Evolutionary conservation across 2,329 filamentous ascomycete species (phyloP).

Genomic region (Lasiodiplodia sp.): DNA sequence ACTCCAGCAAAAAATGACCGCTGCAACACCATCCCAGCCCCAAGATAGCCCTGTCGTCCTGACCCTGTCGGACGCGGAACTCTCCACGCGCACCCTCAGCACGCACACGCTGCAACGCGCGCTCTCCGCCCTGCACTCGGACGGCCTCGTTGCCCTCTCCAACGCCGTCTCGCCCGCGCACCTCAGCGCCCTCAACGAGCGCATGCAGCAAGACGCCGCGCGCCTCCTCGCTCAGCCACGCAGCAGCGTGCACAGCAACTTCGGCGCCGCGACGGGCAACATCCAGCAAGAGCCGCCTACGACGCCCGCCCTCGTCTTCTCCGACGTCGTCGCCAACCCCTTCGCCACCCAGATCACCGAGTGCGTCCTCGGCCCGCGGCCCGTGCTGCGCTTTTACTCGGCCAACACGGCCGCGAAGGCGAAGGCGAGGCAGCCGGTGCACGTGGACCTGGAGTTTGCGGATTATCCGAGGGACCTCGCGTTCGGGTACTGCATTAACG

Average conservation of each 20-base stretch:
- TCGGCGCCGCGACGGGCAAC: constrained; percentile 45
- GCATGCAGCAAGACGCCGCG: constrained; percentile 41
- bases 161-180: constrained; percentile 46
- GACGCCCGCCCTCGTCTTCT: constrained; percentile 44
- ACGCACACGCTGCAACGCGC: constrained; percentile 11
- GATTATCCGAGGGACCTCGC: constrained; percentile 58
- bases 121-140: constrained; percentile 39
- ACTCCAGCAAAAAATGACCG: background rate
- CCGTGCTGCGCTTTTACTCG: constrained; percentile 48
- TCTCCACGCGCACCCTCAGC: constrained; percentile 34
- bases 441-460: constrained; percentile 3
- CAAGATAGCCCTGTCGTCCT: background rate
- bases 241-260: constrained; percentile 39
- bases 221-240: constrained; percentile 40
- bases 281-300: constrained; percentile 52
- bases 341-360: constrained; percentile 37
- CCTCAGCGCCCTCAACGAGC: constrained; percentile 43
- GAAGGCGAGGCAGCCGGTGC: constrained; percentile 45
- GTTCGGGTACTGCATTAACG: constrained; percentile 64
- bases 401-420: constrained; percentile 52
- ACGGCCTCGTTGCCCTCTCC: constrained; percentile 49
- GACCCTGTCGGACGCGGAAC: constrained; percentile 36
- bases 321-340: constrained; percentile 44
- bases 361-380: constrained; percentile 49
- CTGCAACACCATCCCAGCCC: background rate